Conservation (phyloP, 1,284 basidiomycete genomes). For the Ceratobasidium papillatum region DNA sequence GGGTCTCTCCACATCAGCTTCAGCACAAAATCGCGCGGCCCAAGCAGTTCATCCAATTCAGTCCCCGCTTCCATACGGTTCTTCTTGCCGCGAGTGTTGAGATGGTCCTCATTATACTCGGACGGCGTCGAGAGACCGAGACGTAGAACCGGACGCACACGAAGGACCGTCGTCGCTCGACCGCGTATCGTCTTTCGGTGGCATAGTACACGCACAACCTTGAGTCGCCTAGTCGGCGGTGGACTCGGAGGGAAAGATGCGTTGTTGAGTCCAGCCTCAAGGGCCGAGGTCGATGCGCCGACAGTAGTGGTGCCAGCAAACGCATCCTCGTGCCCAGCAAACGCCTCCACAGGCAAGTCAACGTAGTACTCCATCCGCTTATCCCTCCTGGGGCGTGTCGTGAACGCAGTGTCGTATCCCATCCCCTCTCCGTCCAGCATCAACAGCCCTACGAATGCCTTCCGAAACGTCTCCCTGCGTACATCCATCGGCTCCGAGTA, state of each 20-base stretch:
- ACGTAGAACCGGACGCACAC: background rate
- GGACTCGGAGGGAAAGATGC: too few relatives aligned
- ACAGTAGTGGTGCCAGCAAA: background rate
- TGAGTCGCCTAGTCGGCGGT: background rate
- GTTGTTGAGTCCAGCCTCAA: background rate
- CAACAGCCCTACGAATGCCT: conserved; percentile 2
- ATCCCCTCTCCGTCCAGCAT: background rate
- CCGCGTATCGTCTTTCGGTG: conserved; percentile 22
- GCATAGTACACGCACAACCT: conserved; percentile 13
- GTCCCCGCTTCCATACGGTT: too few relatives aligned
- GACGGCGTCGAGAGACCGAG: background rate
- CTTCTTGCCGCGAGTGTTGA: background rate
- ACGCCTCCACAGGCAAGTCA: conserved; percentile 4
- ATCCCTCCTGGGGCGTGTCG: background rate
- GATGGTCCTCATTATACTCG: background rate
- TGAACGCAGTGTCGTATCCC: conserved; percentile 10
- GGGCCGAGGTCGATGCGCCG: background rate
- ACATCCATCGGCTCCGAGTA: conserved; percentile 18
- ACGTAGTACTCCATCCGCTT: conserved; percentile 5
- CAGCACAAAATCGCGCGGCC: conserved; percentile 21
- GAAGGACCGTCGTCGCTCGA: conserved; percentile 28
- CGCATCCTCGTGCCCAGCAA: background rate
- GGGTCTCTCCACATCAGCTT: conserved; percentile 32
- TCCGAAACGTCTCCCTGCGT: background rate
- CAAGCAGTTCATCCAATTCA: too few relatives aligned